Base-by-base conservation (phyloP, 345 rosid species). In the Camelina laxa region DNA sequence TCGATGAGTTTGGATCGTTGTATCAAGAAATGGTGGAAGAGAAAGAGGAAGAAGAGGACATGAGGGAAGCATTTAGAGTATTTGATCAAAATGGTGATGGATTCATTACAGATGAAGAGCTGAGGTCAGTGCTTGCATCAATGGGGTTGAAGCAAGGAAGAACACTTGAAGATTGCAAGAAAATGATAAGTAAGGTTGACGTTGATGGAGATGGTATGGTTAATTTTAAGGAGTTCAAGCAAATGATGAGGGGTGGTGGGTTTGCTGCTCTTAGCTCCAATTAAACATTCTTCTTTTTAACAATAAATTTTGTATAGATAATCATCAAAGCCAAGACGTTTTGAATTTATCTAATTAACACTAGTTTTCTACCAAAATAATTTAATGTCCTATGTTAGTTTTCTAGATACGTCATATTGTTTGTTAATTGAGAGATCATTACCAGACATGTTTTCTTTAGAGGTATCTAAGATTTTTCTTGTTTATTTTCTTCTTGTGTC, bases 201-300 rank as follows among this genome's bases (percentile, higher is more conserved):
- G 79, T 57, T 19, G 81, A 78, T 78, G 81, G 82, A 54, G 82
- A 79, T 74, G 82, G 82, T 20, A 79, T 56, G 77, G 77, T 78
- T 54, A 73, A 72, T 36, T 78, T 65, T 58, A 73, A 73, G 27
- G 81, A 79, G 75, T 79, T 79, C 31, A 68, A 68, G 66, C 81
- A 79, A 47, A 79, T 79, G 78, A 79, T 79, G 81, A 79, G 67
- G 47, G 75, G 81, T 41, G 81, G 81, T 47, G 97, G 97, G 2
- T 89, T 93, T 76, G 91, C 97, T 64, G 93, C 96, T 15, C 75
- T 93, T 50, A 82, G 80, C 51, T 88, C 83, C 19, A 48, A 67
- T 72, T 78, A 70, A 81, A 47, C 16, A 1, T 30, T 57, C 42
- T 16, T 9, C 7, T 19, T 39, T 6, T 9, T 3, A 17, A 16